Conservation (phyloP, 306 rosid species). For the Begonia peltatifolia region DNA sequence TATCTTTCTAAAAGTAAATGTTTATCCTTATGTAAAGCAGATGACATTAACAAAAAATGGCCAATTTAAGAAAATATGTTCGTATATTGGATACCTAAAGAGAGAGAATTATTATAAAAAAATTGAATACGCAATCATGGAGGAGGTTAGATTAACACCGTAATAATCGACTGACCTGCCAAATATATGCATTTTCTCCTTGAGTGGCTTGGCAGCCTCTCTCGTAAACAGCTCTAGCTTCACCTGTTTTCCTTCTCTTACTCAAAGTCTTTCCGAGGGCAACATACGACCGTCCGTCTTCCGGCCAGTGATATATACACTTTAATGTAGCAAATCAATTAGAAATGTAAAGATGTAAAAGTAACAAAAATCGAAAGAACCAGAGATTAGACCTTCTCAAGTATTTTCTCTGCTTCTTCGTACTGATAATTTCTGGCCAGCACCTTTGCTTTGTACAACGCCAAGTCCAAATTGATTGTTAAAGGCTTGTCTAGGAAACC, state of each 20-base stretch:
- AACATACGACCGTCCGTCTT: constrained; percentile 85
- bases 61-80: no score
- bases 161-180: constrained; percentile 55
- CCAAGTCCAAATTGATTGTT: constrained; percentile 72
- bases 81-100: no score
- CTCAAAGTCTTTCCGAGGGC: constrained; percentile 58
- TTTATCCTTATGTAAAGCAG: no score
- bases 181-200: constrained; percentile 83
- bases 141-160: background rate
- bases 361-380: background rate
- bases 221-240: constrained; percentile 84
- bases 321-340: constrained; percentile 5
- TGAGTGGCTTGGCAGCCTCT: constrained; percentile 93
- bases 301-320: constrained; percentile 77
- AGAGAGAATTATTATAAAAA: background rate
- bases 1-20: no score
- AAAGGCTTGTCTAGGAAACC: constrained; percentile 42
- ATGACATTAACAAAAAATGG: no score
- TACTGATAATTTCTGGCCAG: constrained; percentile 35
- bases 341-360: background rate
- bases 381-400: constrained; percentile 32
- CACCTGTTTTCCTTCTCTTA: constrained; percentile 51
- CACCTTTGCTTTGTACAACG: constrained; percentile 61
- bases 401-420: constrained; percentile 49
- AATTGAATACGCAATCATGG: background rate